Conservation (phyloP, 768 basidiomycete genomes). For the Nidularia pulvinata region DNA sequence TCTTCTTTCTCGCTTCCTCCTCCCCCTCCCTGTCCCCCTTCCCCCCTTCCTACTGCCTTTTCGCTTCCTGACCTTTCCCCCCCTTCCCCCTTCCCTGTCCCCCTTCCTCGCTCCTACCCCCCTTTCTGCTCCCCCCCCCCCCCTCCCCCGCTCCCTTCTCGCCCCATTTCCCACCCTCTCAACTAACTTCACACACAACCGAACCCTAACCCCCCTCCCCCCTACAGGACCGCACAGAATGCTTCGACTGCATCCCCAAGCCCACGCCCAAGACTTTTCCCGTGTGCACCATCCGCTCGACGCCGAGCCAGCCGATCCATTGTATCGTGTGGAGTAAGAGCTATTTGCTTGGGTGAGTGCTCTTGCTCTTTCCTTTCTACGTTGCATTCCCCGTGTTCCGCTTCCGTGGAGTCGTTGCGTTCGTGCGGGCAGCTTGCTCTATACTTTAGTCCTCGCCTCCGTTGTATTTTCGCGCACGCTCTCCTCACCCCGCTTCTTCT, state of each 20-base stretch:
- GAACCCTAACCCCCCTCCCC: neutral
- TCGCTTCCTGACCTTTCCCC: too few relatives aligned
- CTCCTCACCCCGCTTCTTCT: neutral
- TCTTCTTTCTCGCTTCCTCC: neutral
- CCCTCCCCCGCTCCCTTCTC: too few relatives aligned
- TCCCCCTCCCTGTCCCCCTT: neutral
- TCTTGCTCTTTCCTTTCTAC: neutral
- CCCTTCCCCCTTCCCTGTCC: too few relatives aligned
- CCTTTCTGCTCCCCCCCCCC: too few relatives aligned
- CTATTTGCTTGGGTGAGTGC: constrained; percentile 85
- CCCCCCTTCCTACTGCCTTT: neutral
- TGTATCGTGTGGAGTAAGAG: constrained; percentile 99
- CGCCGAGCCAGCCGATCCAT: constrained; percentile 96
- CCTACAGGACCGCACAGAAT: constrained; percentile 81
- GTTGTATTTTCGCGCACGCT: neutral
- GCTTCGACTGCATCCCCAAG: constrained; percentile 96
- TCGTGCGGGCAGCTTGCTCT: too few relatives aligned
- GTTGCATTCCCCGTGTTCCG: too few relatives aligned
- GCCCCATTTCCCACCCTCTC: neutral
- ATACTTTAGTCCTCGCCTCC: neutral
- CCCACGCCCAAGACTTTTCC: constrained; percentile 94
- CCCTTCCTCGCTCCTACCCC: too few relatives aligned
- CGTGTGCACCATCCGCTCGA: constrained; percentile 97
- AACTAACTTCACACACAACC: neutral
- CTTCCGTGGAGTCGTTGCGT: too few relatives aligned